Percentiles rank a stretch among this genome's conserved stretches.
Conservation (phyloP, 257 asterid genomes). For the Solanum corneliomulleri region DNA sequence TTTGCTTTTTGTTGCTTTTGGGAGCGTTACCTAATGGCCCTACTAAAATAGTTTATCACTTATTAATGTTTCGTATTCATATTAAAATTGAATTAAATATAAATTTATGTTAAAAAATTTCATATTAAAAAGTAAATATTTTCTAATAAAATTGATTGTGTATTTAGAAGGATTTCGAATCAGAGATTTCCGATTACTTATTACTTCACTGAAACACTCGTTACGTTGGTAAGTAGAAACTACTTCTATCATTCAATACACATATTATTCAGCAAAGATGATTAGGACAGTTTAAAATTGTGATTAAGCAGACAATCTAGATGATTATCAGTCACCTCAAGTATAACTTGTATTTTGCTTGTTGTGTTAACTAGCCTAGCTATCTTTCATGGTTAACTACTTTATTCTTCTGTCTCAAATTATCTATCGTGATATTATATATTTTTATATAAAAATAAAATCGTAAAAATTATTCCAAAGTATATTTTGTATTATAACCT, state of each 20-base stretch:
- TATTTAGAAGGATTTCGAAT: background rate
- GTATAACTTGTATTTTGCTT: background rate
- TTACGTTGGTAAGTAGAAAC: background rate
- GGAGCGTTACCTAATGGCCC: conserved; percentile 18
- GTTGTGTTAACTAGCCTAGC: background rate
- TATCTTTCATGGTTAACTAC: background rate
- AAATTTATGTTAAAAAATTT: accelerated
- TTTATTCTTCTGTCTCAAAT: background rate
- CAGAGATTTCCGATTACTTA: too few relatives aligned
- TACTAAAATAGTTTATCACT: background rate
- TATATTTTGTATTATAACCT: background rate
- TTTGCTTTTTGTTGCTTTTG: conserved; percentile 21
- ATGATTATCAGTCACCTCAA: background rate
- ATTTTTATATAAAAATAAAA: too few relatives aligned
- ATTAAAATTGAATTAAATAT: too few relatives aligned
- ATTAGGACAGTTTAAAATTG: conserved; percentile 16
- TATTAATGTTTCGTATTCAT: too few relatives aligned
- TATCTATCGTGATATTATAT: background rate
- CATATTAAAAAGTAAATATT: accelerated
- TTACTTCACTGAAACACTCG: background rate
- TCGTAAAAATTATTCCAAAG: too few relatives aligned
- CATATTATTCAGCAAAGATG: background rate
- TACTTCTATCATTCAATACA: background rate
- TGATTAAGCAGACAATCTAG: background rate
- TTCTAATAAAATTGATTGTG: too few relatives aligned